Percentiles rank a stretch among this genome's conserved stretches.
Conservation (phyloP, 2,329 filamentous ascomycete species). For the Ploettnerulaceae sp. region DNA sequence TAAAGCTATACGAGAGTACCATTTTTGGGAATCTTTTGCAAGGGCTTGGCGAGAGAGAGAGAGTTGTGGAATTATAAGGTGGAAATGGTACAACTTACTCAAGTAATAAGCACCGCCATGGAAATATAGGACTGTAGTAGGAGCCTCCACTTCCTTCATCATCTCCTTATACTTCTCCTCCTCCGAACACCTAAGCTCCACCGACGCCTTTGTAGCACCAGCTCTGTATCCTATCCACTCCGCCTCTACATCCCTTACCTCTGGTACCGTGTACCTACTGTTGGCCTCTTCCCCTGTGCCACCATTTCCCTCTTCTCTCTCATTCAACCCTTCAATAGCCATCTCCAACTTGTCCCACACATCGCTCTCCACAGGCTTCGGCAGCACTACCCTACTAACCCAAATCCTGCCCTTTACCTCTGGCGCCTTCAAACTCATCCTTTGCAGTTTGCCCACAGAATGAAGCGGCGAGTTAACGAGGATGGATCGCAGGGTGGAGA, state of each 20-base stretch:
- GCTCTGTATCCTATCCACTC: slow-evolving; percentile 73
- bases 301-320: slow-evolving; percentile 25
- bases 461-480: slow-evolving; percentile 36
- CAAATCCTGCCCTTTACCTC: slow-evolving; percentile 76
- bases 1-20: background rate
- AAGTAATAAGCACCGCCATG: slow-evolving; percentile 74
- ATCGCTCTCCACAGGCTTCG: slow-evolving; percentile 50
- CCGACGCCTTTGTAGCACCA: slow-evolving; percentile 44
- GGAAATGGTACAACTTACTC: slow-evolving; percentile 28
- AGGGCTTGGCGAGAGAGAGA: background rate
- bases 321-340: slow-evolving; percentile 51
- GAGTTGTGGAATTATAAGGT: background rate
- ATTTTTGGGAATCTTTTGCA: background rate
- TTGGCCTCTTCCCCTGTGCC: slow-evolving; percentile 24
- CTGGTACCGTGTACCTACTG: slow-evolving; percentile 47
- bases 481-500: slow-evolving; percentile 67
- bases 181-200: slow-evolving; percentile 54
- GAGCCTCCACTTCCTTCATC: slow-evolving; percentile 61
- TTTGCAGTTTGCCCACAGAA: slow-evolving; percentile 58
- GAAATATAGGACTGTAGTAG: slow-evolving; percentile 65
- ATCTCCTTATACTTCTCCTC: slow-evolving; percentile 59
- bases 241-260: slow-evolving; percentile 54
- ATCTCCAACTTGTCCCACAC: slow-evolving; percentile 53
- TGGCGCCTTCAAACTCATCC: slow-evolving; percentile 54
- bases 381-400: slow-evolving; percentile 67